Conservation (phyloP, 169 alveolate genomes). For the Cryptosporidium meleagridis region DNA sequence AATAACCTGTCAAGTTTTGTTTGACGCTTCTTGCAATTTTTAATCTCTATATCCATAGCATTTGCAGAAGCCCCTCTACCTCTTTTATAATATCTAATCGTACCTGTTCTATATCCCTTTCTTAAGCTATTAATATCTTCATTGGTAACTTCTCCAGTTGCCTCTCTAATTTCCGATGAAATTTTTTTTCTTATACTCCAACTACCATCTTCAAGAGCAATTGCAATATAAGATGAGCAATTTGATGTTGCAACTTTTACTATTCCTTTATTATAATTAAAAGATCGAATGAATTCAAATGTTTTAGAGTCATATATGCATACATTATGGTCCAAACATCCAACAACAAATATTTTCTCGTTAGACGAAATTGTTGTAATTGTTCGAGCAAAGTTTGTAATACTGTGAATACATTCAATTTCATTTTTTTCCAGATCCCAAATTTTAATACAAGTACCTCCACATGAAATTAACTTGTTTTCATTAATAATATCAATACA, state of each 20-base stretch:
- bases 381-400: conserved; percentile 42
- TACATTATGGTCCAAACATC: conserved; percentile 65
- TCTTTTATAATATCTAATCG: conserved; percentile 58
- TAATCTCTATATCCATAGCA: neutral
- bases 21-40: conserved; percentile 8
- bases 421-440: conserved; percentile 29
- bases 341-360: conserved; percentile 24
- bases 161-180: neutral
- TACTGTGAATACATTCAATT: neutral
- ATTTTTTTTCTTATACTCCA: conserved; percentile 32
- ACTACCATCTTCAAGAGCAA: conserved; percentile 42
- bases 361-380: conserved; percentile 27
- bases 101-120: conserved; percentile 51
- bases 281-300: conserved; percentile 32
- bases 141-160: neutral
- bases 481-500: conserved; percentile 21
- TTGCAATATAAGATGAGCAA: conserved; percentile 39
- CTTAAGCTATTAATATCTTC: neutral
- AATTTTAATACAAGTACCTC: conserved; percentile 51
- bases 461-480: conserved; percentile 20
- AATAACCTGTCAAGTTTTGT: conserved; percentile 41
- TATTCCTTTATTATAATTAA: conserved; percentile 19
- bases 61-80: conserved; percentile 22
- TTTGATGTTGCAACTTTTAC: conserved; percentile 51
- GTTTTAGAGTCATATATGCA: conserved; percentile 7